Evolutionary conservation across 352 stramenopile genomes (phyloP), one percentile per base, ranked within the genome.

Genomic region (Globisporangium recalcitrans): DNA sequence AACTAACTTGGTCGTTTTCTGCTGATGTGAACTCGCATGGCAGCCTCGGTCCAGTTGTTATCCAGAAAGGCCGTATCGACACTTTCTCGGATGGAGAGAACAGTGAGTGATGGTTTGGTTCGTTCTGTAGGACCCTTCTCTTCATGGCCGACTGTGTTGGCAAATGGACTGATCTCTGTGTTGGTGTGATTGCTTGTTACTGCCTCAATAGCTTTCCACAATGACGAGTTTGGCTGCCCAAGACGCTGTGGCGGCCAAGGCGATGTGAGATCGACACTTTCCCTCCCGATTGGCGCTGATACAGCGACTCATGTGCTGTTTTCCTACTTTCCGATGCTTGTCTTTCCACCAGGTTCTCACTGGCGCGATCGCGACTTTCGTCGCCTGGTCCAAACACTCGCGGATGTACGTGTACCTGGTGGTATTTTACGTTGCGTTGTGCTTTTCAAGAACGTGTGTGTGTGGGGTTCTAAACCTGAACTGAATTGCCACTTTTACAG

Each of bases 241-340:
- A 75, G 92, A 21, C 84, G 93, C 2, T 98, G 90, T 53, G 93
- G 93, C 32, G 93, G 93, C 21, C 87, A 98, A 70, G 93, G 93
- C 61, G 93, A 98, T 65, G 85, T 98, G 74, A 36, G 72, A 51
- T 0, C 13, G 8, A 1, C 71, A 3, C n/a, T 9, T n/a, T 26
- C 9, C 4, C 14, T 6, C 19, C 31, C 11, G 0, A 19, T 13
- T 51, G 55, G 24, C 1, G 51, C 29, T 54, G 24, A 14, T 9
- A 55, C 19, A 36, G 16, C n/a, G 11, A 5, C 14, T 46, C 4
- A 13, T 21, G 22, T 19, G n/a, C 29, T 9, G 4, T 40, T 26
- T 42, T 53, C 2, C 10, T 40, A 19, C 7, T 34, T 34, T 34
- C 31, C 31, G 21, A 22, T 56, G 8, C 21, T 55, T 27, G 4